Evolutionary conservation across 148 eudicot genomes (phyloP), one percentile per base, ranked within the genome.

Genomic region (Dianthus caryophyllus): DNA sequence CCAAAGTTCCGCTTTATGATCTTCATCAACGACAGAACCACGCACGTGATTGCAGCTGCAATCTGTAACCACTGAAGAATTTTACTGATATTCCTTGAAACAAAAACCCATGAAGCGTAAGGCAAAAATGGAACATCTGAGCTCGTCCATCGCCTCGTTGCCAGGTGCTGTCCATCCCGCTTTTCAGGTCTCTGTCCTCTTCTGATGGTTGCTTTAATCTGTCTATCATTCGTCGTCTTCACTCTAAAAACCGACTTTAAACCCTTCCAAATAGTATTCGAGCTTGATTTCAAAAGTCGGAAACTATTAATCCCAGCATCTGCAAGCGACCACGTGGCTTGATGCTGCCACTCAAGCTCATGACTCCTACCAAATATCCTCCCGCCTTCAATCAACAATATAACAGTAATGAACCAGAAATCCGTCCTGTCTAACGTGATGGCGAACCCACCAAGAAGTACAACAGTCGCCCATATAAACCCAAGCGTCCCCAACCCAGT

Each of bases 381-480:
- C 0, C 96, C 80, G 18, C 97, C 90, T 70, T 94, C 97, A 63
- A 81, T 81, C 61, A 94, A 33, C 26, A 94, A 77, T 11, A 94
- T 90, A 31, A 79, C 58, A 13, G 97, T 84, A 17, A 94, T 84
- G 76, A 88, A 73, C 97, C 97, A 94, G 76, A 94, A 94, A 61
- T 94, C 97, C 6, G 88, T 74, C 38, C 75, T 83, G 15, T 78
- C 90, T 13, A 90, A 78, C 4, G 90, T 88, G 21, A 90, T 82
- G 1, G 97, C 99, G 30, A 90, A 94, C 21, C 99, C 99, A 13
- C 97, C 99, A 2, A 94, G 87, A 12, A 94, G 82, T 52, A 94
- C 99, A 4, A 94, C 99, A 0, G 99, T 94, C 2, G 99, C 99
- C 99, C 99, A 90, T 14, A 94, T 82, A 74, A 94, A 94, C 1